Base-by-base conservation (phyloP, 768 basidiomycete genomes). In the Gloeopeniophorella convolvens region DNA sequence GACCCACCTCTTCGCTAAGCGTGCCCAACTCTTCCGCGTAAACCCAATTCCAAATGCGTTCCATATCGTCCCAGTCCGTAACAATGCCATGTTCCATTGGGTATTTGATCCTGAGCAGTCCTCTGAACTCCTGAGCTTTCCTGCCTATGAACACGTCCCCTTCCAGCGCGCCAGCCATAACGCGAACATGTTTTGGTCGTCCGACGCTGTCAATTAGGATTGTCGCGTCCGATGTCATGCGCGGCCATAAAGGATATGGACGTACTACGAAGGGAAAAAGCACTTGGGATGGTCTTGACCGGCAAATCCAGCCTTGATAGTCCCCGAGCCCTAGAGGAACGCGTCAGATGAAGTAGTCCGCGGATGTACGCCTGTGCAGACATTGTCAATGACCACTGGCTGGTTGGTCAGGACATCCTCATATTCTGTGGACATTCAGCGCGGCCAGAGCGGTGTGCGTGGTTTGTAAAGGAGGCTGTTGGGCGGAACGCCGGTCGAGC, bases 21-120 rank as follows among this genome's bases (percentile, higher is more conserved):
- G 94, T 96, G 18, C 90, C 89, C 37, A 98, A 73, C 64, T 96
- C 95, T 65, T 98, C 93, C 18, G 89, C 84, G 65, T 97, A 99
- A 40, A 98, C 88, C 85, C 91, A 94, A 58, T 78, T 87, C 96
- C 96, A 99, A 77, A 99, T 97, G 53, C 89, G 82, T 67, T 99
- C 96, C 96, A 99, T 99, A 64, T 99, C 96, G 65, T 99, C 96
- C 95, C 96, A 99, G 72, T 99, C 91, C 31, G 89, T 95, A 8
- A 99, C 96, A 52, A 99, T 93, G 11, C 96, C 96, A 66, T 98
- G 96, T 65, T 95, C 91, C 85, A 99, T 97, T 23, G 96, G 96
- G 65, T 98, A 99, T 68, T 94, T 95, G 61, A 98, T 94, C 77
- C 95, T 95, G 59, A 99, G 74, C 58, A 99, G 73, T 9, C 96